Base-by-base conservation (phyloP, 768 basidiomycete species). In the Melanogaster broomeanus region DNA sequence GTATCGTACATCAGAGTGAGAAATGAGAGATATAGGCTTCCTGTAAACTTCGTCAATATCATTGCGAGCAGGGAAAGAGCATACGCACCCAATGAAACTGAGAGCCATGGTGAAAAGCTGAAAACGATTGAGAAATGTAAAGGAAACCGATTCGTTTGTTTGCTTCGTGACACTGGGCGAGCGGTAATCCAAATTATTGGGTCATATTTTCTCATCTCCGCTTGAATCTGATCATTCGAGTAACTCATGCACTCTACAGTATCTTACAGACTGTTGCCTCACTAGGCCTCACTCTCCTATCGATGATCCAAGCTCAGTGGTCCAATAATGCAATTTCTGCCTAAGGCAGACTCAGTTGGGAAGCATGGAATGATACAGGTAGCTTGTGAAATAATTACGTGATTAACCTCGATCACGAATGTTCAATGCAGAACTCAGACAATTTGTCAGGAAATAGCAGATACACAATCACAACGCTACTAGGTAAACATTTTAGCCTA, bases 1-100 rank as follows among this genome's bases (percentile, higher is more conserved):
- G 73, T 93, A 94, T 49, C 92, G 87, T 54, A 93, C 88, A 81
- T 92, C 92, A 45, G 89, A 90, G 68, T 91, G 88, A 51, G 91
- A 93, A 68, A 91, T 87, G 64, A 94, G 85, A 51, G 91, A 91
- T 52, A 94, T 93, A 10, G 88, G 82, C 78, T 91, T 91, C 68
- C 90, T 90, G 70, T 12, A 19, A 27, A n/a, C 43, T 45, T 27
- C 47, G 34, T 67, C 45, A 68, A 53, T 25, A 45, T 50, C 39
- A 38, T 28, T 21, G 6, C 10, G 3, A 43, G 10, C 12, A 19
- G 3, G 31, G 25, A 16, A 18, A 0, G 24, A 27, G 30, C 24
- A 8, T 16, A 68, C 77, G 39, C 59, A 87, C 87, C 87, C 87
- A 59, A 89, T 88, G 63, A 87, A 89, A 74, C 83, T 87, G 53